These are phyloP conservation scores for Rubus parviflorus DNA, from an alignment of 306 rosid genomes.

Conservation along the genomic window DNA sequence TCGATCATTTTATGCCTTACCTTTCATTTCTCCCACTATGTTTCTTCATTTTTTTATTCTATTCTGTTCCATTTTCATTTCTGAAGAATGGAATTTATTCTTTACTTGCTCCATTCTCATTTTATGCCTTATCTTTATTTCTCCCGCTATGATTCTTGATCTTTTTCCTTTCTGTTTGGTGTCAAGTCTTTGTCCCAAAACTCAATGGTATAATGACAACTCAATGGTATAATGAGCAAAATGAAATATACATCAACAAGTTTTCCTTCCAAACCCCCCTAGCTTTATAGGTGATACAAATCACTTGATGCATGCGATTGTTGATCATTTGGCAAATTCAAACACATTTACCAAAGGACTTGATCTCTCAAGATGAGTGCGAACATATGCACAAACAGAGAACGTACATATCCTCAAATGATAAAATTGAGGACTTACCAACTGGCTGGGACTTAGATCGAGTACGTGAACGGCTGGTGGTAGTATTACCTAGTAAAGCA, in stretches of 20 bases:
- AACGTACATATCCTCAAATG: slow-evolving; percentile 23
- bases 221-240: too few relatives aligned
- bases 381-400: background rate
- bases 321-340: slow-evolving; percentile 17
- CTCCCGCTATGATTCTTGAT: background rate
- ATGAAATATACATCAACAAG: background rate
- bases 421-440: slow-evolving; percentile 44
- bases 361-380: slow-evolving; percentile 5
- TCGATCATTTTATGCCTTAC: too few relatives aligned
- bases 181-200: background rate
- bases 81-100: background rate
- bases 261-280: background rate
- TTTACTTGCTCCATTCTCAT: background rate
- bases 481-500: slow-evolving; percentile 50
- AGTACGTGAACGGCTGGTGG: slow-evolving; percentile 52
- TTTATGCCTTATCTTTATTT: too few relatives aligned
- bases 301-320: background rate
- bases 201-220: too few relatives aligned
- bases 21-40: background rate
- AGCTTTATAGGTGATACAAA: slow-evolving; percentile 17
- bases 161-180: background rate
- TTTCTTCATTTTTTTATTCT: background rate
- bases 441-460: slow-evolving; percentile 57
- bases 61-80: background rate
- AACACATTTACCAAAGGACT: slow-evolving; percentile 3